Evolutionary conservation across 176 grass and related monocot species (phyloP).

Genomic region (Carex parvula): DNA sequence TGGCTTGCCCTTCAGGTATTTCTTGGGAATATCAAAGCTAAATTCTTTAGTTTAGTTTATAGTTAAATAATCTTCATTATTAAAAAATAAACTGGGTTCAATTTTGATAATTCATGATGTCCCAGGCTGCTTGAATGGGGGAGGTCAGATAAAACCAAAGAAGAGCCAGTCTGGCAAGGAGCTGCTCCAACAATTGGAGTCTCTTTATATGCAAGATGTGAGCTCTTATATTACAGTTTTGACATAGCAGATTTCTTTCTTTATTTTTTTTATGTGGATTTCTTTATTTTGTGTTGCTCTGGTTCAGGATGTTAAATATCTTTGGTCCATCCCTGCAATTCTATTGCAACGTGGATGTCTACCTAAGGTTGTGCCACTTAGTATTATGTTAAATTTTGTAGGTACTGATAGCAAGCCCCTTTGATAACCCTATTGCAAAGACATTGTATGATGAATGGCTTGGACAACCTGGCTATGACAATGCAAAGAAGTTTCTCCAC

Average conservation of each 20-base stretch:
- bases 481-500: slow-evolving; percentile 76
- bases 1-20: slow-evolving; percentile 97
- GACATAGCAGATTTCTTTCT: not conserved
- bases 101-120: slow-evolving; percentile 1
- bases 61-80: not conserved
- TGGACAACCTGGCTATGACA: slow-evolving; percentile 75
- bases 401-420: slow-evolving; percentile 57
- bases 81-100: not conserved
- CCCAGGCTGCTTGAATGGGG: slow-evolving; percentile 87
- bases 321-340: not conserved
- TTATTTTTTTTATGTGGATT: not conserved
- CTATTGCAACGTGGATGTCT: not conserved
- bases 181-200: slow-evolving; percentile 71
- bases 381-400: slow-evolving; percentile 29
- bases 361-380: not conserved
- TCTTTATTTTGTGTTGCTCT: not conserved
- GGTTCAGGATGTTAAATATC: slow-evolving; percentile 8
- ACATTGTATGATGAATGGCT: slow-evolving; percentile 86
- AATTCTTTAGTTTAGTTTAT: not conserved
- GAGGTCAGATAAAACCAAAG: slow-evolving; percentile 92
- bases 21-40: not conserved
- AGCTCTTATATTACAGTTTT: slow-evolving; percentile 31
- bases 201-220: slow-evolving; percentile 86
- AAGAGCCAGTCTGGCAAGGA: slow-evolving; percentile 69
- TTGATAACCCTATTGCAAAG: slow-evolving; percentile 59